Evolutionary conservation across 805 yeast genomes (phyloP).

Genomic region (Nakazawaea holstii): DNA sequence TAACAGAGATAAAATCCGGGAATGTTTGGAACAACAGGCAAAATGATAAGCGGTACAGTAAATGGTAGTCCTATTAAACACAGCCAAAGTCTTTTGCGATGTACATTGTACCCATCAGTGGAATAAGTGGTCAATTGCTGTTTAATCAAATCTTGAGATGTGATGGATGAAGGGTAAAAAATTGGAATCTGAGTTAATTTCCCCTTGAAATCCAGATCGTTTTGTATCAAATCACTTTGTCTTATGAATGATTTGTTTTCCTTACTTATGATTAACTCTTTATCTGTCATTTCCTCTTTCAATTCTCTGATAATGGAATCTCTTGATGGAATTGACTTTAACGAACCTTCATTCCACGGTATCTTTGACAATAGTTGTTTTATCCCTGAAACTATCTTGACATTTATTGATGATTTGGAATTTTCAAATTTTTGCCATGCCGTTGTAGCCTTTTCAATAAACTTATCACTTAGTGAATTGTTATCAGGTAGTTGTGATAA

Average conservation of each 20-base stretch:
- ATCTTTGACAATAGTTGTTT: constrained; percentile 52
- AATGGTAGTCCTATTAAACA: constrained; percentile 66
- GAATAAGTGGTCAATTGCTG: constrained; percentile 39
- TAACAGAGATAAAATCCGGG: constrained; percentile 86
- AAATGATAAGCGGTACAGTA: constrained; percentile 69
- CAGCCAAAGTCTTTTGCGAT: constrained; percentile 46
- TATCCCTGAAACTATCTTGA: constrained; percentile 49
- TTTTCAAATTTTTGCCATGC: constrained; percentile 59
- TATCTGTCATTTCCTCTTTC: constrained; percentile 20
- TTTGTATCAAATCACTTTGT: constrained; percentile 3
- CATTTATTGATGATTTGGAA: constrained; percentile 53
- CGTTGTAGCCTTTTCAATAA: constrained; percentile 43
- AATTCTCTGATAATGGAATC: constrained; percentile 48
- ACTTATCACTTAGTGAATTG: constrained; percentile 29
- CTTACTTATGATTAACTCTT: constrained; percentile 11
- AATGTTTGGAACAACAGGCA: constrained; percentile 87
- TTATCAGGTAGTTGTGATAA: constrained; percentile 23
- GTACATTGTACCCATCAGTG: constrained; percentile 40
- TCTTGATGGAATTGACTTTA: constrained; percentile 72
- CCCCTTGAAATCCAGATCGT: constrained; percentile 8
- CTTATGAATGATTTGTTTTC: neutral
- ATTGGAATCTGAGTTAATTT: constrained; percentile 36
- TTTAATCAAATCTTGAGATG: constrained; percentile 23
- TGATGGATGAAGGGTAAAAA: constrained; percentile 41
- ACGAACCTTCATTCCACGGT: constrained; percentile 76